Evolutionary conservation across 1,139 yeast genomes (phyloP), one percentile per base, ranked within the genome.

Genomic region (Protomyces lactucae-debilis): DNA sequence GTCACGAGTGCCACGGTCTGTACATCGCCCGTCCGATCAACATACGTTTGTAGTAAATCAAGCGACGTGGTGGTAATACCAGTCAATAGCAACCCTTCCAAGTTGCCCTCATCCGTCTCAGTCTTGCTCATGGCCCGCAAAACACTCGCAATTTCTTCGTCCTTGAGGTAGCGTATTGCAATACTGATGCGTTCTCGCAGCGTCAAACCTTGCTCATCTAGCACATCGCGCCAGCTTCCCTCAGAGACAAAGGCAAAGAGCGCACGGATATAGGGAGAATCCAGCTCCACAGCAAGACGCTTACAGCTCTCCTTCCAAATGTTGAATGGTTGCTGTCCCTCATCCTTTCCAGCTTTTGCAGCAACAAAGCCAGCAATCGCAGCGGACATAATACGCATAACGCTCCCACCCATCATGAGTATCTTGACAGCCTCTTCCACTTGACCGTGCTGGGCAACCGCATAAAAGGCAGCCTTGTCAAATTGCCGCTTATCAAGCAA

Each of bases 391-490:
- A 93, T 79, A 60, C 88, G 76, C 57, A 89, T 79, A 60, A 87
- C 77, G 70, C 85, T 88, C 64, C 82, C 83, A 60, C 82, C 82
- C 21, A 75, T 74, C 1, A 80, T 78, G 64, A 93, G 77, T 12
- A 90, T 86, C 40, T 83, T 84, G 9, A 92, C 88, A 0, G 97
- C 97, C 65, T 85, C 81, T 3, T 83, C 82, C 1, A 93, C 88
- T 73, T 91, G 88, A 1, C 96, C 97, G 73, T 90, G 95, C 74
- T 93, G 93, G 3, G 57, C 56, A 0, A 91, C 93, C 0, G 98
- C 97, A 96, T 97, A 90, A 0, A 96, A 98, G 0, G 98, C 99
- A 0, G 99, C 98, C 72, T 93, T 86, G 68, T 90, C 96, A 67
- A 82, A 82, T 68, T 83, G 82, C 0, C 90, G 93, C 16, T 21